Conservation (phyloP, 768 basidiomycete genomes). For the Tricholoma bakamatsutake region DNA sequence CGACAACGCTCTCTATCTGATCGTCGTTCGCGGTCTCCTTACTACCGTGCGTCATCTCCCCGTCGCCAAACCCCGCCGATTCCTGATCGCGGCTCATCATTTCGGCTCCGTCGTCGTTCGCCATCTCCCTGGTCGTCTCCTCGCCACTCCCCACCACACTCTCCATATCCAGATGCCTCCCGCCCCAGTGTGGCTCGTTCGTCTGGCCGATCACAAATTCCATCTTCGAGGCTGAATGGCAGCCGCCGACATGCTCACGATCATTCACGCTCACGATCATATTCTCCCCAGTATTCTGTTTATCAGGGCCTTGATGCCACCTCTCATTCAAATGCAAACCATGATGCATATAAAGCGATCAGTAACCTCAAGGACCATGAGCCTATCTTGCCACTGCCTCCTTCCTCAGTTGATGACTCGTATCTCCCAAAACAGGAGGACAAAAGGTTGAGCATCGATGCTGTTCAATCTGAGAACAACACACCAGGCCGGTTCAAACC, state of each 20-base stretch:
- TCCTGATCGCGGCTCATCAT: background rate
- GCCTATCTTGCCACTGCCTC: background rate
- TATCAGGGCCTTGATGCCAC: background rate
- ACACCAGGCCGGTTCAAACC: constrained; percentile 10
- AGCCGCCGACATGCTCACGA: background rate
- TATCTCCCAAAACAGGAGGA: background rate
- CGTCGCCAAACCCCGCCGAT: constrained; percentile 2
- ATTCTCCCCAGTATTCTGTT: background rate
- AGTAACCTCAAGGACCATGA: background rate
- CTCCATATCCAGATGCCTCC: background rate
- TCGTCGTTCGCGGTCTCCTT: background rate
- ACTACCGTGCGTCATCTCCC: background rate
- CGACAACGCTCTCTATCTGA: background rate
- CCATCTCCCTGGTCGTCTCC: constrained; percentile 2
- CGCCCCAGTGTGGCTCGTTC: background rate
- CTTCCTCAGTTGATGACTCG: background rate
- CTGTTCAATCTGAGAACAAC: too few relatives aligned
- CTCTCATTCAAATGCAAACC: background rate
- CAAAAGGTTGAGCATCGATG: background rate
- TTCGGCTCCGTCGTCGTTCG: background rate
- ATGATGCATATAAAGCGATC: background rate
- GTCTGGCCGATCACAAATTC: background rate
- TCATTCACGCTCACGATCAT: background rate
- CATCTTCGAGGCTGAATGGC: background rate
- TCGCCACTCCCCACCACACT: background rate